These are phyloP conservation scores for Claviceps cyperi DNA, from an alignment of 2,329 filamentous ascomycete species.

Conservation along the genomic window DNA sequence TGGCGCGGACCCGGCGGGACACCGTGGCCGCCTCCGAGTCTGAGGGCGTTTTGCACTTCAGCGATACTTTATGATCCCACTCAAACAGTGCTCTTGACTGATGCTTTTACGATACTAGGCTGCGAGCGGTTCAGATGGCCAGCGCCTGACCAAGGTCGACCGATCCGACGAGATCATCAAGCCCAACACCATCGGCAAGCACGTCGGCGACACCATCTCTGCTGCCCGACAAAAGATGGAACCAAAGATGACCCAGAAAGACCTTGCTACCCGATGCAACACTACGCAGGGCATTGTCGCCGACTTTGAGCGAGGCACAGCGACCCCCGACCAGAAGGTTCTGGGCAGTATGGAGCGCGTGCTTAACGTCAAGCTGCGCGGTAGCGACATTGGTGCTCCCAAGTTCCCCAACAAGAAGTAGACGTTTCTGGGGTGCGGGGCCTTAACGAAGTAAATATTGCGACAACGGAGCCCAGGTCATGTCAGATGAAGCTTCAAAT, in stretches of 20 bases:
- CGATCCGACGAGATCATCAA: constrained; percentile 95
- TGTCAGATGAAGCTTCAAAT: background rate
- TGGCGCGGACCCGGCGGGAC: background rate
- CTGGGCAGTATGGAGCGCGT: constrained; percentile 65
- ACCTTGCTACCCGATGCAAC: constrained; percentile 76
- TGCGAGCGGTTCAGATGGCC: constrained; percentile 48
- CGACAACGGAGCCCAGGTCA: background rate
- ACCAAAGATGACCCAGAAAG: constrained; percentile 94
- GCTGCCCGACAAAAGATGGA: constrained; percentile 65
- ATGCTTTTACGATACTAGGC: constrained; percentile 11
- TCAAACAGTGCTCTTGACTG: constrained; percentile 3
- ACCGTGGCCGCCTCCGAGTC: background rate
- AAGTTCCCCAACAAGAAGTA: constrained; percentile 62
- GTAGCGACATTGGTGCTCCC: constrained; percentile 70
- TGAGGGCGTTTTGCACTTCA: background rate
- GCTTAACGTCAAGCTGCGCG: constrained; percentile 77
- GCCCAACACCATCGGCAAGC: constrained; percentile 75
- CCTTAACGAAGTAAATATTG: background rate
- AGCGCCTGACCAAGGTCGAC: constrained; percentile 95
- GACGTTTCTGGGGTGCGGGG: background rate
- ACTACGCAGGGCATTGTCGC: constrained; percentile 66
- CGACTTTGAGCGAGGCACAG: constrained; percentile 72
- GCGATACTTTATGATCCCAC: background rate
- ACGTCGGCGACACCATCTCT: constrained; percentile 71
- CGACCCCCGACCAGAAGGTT: constrained; percentile 70